phyloP scores from a whole-genome alignment of 176 grass and related monocot genomes.

The Juncus inflexus region DNA sequence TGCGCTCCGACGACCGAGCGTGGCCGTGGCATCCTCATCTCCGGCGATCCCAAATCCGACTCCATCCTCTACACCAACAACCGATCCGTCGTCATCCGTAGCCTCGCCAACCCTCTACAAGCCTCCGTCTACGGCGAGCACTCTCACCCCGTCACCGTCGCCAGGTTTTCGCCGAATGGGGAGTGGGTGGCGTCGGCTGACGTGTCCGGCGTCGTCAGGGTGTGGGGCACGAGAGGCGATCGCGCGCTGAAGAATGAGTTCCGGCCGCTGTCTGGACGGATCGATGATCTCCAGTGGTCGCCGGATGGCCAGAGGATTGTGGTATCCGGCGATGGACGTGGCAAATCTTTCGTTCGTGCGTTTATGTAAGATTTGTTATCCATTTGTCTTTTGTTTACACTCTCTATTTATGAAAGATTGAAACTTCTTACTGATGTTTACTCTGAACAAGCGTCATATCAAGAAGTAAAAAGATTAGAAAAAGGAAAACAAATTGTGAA shows the following conservation, averaged over 20 bases:
- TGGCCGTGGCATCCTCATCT: constrained; percentile 81
- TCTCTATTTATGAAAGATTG: constrained; percentile 11
- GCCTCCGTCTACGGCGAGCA: constrained; percentile 72
- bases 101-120: constrained; percentile 67
- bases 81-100: constrained; percentile 80
- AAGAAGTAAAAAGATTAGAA: too few relatives aligned
- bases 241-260: constrained; percentile 95
- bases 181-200: constrained; percentile 98
- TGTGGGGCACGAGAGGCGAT: constrained; percentile 89
- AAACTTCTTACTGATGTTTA: neutral
- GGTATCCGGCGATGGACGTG: constrained; percentile 82
- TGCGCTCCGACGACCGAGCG: constrained; percentile 95
- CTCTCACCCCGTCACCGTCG: constrained; percentile 77
- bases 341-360: constrained; percentile 82
- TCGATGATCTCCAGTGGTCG: constrained; percentile 96
- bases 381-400: constrained; percentile 11
- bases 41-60: constrained; percentile 57
- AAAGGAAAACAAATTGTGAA: too few relatives aligned
- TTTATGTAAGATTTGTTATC: constrained; percentile 56
- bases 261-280: constrained; percentile 68
- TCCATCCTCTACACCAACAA: constrained; percentile 70
- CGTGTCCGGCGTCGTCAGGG: constrained; percentile 62
- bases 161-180: constrained; percentile 90
- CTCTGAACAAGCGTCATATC: too few relatives aligned
- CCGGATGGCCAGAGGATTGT: constrained; percentile 88